A percentile compares a stretch with the other conserved stretches of the same genome.
These are phyloP conservation scores for Penicillium roqueforti DNA, from an alignment of 495 filamentous ascomycete species.

Conservation along the genomic window DNA sequence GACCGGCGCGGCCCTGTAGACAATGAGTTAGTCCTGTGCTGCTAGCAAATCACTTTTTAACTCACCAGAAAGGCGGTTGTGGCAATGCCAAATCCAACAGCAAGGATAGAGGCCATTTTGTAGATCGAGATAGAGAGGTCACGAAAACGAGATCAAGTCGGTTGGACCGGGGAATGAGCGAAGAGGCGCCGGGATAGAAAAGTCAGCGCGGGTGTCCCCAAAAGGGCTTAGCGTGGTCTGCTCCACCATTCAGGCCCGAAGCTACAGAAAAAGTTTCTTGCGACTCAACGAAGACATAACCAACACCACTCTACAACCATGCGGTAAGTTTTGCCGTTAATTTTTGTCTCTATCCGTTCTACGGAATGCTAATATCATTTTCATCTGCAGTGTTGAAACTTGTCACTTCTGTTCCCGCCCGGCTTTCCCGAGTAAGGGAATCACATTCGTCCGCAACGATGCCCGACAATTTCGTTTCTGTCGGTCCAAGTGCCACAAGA, in stretches of 20 bases:
- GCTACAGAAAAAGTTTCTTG: slow-evolving; percentile 34
- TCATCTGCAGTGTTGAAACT: slow-evolving; percentile 63
- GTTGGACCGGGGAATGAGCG: slow-evolving; percentile 5
- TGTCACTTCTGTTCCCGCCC: slow-evolving; percentile 89
- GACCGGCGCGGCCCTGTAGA: slow-evolving; percentile 78
- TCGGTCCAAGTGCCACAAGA: slow-evolving; percentile 90
- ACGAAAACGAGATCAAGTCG: slow-evolving; percentile 4
- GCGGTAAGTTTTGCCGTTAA: slow-evolving; percentile 23
- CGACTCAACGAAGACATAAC: slow-evolving; percentile 21
- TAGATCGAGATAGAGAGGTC: background rate
- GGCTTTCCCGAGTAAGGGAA: slow-evolving; percentile 83
- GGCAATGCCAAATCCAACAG: slow-evolving; percentile 75
- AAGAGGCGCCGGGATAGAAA: slow-evolving; percentile 24
- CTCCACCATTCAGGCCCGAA: slow-evolving; percentile 28
- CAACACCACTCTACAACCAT: slow-evolving; percentile 29
- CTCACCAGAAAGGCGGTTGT: slow-evolving; percentile 74
- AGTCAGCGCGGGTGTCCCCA: slow-evolving; percentile 26
- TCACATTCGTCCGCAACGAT: slow-evolving; percentile 82
- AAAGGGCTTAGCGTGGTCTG: slow-evolving; percentile 28
- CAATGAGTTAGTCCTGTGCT: slow-evolving; percentile 15
- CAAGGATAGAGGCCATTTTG: slow-evolving; percentile 69
- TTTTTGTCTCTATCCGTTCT: background rate
- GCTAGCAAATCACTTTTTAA: background rate
- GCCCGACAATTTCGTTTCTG: slow-evolving; percentile 64
- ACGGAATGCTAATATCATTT: slow-evolving; percentile 2